Percentiles rank a stretch among this genome's conserved stretches.
These are phyloP conservation scores for Beverwykella pulmonaria DNA, from an alignment of 495 filamentous ascomycete species.

Conservation along the genomic window DNA sequence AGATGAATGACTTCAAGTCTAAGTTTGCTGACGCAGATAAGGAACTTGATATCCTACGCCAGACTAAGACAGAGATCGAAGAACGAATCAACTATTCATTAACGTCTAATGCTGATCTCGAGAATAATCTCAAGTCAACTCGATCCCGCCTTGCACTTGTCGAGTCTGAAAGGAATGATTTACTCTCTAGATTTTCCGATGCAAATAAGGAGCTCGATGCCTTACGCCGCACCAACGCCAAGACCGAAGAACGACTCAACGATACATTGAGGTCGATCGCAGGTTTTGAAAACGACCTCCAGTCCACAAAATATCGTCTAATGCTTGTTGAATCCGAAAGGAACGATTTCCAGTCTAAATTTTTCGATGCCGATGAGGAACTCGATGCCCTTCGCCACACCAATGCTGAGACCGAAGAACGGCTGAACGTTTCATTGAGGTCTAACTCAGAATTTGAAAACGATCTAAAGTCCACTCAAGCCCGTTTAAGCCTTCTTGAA, in stretches of 20 bases:
- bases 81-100: slow-evolving; percentile 3
- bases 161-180: slow-evolving; percentile 3
- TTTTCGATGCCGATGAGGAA: slow-evolving; percentile 7
- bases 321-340: slow-evolving; percentile 3
- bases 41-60: neutral
- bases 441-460: slow-evolving; percentile 10
- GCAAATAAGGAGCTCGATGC: slow-evolving; percentile 7
- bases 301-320: neutral
- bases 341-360: neutral
- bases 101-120: slow-evolving; percentile 1
- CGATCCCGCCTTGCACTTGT: neutral
- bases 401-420: slow-evolving; percentile 13
- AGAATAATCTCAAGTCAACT: slow-evolving; percentile 2
- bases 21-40: slow-evolving; percentile 1
- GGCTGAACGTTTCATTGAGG: neutral
- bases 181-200: slow-evolving; percentile 4
- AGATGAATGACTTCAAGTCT: neutral
- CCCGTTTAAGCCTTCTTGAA: neutral
- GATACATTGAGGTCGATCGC: neutral
- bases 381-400: slow-evolving; percentile 11
- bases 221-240: slow-evolving; percentile 17
- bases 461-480: neutral
- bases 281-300: slow-evolving; percentile 1
- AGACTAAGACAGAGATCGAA: slow-evolving; percentile 6
- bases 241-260: slow-evolving; percentile 9